These are phyloP conservation scores for Dendrocalamus sinicus DNA, from an alignment of 176 grass and related monocot genomes.

Conservation along the genomic window DNA sequence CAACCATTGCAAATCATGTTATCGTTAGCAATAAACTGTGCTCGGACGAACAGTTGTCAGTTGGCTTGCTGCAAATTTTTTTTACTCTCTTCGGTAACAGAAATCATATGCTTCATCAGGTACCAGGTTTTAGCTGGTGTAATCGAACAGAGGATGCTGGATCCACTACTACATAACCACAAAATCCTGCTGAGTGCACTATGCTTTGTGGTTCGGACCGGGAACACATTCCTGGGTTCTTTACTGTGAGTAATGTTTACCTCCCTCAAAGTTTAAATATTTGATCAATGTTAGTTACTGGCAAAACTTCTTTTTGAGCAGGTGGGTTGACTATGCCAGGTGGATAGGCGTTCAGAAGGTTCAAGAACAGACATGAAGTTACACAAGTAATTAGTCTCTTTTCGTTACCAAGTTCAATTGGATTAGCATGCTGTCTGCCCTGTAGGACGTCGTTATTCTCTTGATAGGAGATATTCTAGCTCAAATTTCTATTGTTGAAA, in stretches of 20 bases:
- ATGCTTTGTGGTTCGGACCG: slow-evolving; percentile 71
- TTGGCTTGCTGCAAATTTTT: too few species aligned
- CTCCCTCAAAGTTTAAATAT: not conserved
- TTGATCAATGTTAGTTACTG: not conserved
- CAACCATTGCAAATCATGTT: not conserved
- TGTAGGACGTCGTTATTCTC: too few species aligned
- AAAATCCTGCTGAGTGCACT: slow-evolving; percentile 68
- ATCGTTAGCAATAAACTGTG: not conserved
- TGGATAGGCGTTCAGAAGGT: slow-evolving; percentile 71
- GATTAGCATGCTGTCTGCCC: too few species aligned
- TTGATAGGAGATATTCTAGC: too few species aligned
- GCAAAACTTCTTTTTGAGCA: slow-evolving; percentile 34
- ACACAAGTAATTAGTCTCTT: too few species aligned
- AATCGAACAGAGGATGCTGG: slow-evolving; percentile 86
- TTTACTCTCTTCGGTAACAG: too few species aligned
- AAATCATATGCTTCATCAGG: slow-evolving; percentile 43
- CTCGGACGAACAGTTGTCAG: too few species aligned
- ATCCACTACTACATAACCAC: slow-evolving; percentile 74
- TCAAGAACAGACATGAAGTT: slow-evolving; percentile 53
- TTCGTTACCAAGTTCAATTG: too few species aligned
- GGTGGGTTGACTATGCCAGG: slow-evolving; percentile 87
- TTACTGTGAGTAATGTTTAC: slow-evolving; percentile 62
- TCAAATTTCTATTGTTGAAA: too few species aligned
- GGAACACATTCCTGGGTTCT: slow-evolving; percentile 88
- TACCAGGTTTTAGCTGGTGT: slow-evolving; percentile 81